Percentiles rank a stretch among this genome's conserved stretches.
These are phyloP conservation scores for Aspergillus pseudonomiae DNA, from an alignment of 2,329 filamentous ascomycete genomes.

Conservation along the genomic window DNA sequence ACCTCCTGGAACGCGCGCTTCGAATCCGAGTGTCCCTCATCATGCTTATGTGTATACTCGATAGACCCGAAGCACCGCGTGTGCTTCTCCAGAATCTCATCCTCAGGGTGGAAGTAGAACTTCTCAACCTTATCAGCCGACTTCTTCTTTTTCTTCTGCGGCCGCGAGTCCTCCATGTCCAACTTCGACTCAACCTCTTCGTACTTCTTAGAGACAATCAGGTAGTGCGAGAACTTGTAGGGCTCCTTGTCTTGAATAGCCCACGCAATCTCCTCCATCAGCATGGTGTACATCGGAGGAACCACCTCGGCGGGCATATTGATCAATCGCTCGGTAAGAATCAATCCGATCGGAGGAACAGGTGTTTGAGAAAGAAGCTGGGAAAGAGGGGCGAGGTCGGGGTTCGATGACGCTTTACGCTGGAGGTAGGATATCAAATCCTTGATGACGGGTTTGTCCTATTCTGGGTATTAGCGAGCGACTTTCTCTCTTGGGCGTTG, in stretches of 20 bases:
- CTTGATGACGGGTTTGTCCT: slow-evolving; percentile 72
- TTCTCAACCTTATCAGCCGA: slow-evolving; percentile 54
- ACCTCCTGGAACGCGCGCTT: slow-evolving; percentile 93
- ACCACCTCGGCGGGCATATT: slow-evolving; percentile 95
- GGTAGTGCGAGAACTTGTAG: slow-evolving; percentile 90
- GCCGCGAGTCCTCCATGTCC: slow-evolving; percentile 64
- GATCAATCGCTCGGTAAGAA: slow-evolving; percentile 91
- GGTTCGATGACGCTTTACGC: slow-evolving; percentile 55
- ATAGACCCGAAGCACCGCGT: slow-evolving; percentile 71
- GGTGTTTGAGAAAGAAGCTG: slow-evolving; percentile 59
- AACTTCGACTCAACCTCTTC: slow-evolving; percentile 81
- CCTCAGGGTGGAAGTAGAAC: slow-evolving; percentile 95
- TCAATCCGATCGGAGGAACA: slow-evolving; percentile 71
- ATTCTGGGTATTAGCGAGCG: neutral
- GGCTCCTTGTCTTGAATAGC: slow-evolving; percentile 89
- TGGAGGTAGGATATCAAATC: slow-evolving; percentile 72
- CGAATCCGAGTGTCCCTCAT: slow-evolving; percentile 81
- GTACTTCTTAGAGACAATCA: slow-evolving; percentile 91
- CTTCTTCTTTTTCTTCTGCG: slow-evolving; percentile 70
- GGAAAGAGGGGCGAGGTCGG: slow-evolving; percentile 60
- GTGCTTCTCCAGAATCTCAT: slow-evolving; percentile 82
- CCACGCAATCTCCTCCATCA: slow-evolving; percentile 85
- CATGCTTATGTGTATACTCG: slow-evolving; percentile 75
- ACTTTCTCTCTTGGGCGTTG: neutral
- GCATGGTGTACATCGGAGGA: slow-evolving; percentile 92